Evolutionary conservation across 306 rosid species (phyloP), one percentile per base, ranked within the genome.

Genomic region (Potentilla sterilis): DNA sequence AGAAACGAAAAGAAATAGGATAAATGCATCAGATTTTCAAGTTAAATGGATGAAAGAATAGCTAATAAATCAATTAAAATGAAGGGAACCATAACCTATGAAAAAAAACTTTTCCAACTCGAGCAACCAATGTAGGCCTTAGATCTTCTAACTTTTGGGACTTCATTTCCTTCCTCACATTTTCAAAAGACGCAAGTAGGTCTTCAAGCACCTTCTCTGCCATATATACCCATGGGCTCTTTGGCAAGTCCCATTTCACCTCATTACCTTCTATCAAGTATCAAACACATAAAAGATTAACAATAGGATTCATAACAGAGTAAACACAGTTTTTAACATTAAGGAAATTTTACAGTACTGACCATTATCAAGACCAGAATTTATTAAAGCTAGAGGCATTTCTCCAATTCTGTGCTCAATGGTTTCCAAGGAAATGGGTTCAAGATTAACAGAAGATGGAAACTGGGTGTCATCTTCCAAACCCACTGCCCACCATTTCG

Each of bases 101-200:
- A 71, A 87, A 84, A 16, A 78, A 77, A 72, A 87, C 28, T 75
- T 82, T 87, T 48, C 90, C 90, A 64, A 84, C 46, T 81, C 81
- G 78, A 37, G 86, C 88, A 55, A 73, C 70, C 79, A 83, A 67
- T 7, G 19, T 73, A 9, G 79, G 84, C 69, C 75, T 79, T 49
- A 69, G 72, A 71, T 46, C 54, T 14, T 80, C 67, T 2, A 34
- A 64, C 24, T 65, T n/a, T n/a, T 12, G 61, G 38, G 44, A 40
- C 70, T 73, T 73, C 69, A 81, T 79, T 44, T 66, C 78, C 35
- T 57, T 79, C 79, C 49, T 81, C 73, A 77, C 69, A 0, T 43
- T n/a, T 67, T 81, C 66, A 67, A 79, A 75, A 3, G 86, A 74
- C 4, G 79, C 73, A 54, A 86, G 73, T 1, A 86, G 62, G 28